Percentiles rank a stretch among this genome's conserved stretches.
These are phyloP conservation scores for Funneliformis mosseae DNA, from an alignment of 192 early-diverging fungal species.

Conservation along the genomic window DNA sequence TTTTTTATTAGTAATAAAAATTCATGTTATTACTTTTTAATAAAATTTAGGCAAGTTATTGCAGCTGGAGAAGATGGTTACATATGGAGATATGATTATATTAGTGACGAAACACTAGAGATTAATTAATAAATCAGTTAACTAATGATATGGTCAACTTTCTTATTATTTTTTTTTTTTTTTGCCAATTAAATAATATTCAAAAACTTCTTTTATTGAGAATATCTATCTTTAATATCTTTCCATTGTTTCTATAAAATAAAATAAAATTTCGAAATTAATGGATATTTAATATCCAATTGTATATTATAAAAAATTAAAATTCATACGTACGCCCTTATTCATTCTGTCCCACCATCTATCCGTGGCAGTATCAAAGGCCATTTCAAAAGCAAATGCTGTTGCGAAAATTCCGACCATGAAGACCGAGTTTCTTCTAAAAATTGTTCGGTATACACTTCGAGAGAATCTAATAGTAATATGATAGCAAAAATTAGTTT, in stretches of 20 bases:
- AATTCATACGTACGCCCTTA: constrained; percentile 66
- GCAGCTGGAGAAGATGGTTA: constrained; percentile 77
- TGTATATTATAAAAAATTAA: neutral
- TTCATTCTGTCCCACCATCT: constrained; percentile 71
- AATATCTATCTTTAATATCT: constrained; percentile 75
- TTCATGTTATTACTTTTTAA: neutral
- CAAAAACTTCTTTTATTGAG: neutral
- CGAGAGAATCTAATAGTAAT: constrained; percentile 39
- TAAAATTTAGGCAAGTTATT: constrained; percentile 57
- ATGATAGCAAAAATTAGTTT: neutral
- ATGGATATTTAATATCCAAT: neutral
- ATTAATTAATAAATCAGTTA: neutral
- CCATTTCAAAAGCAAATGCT: constrained; percentile 75
- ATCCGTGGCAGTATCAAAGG: constrained; percentile 63
- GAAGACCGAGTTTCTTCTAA: constrained; percentile 74
- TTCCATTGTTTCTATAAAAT: constrained; percentile 78
- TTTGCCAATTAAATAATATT: neutral
- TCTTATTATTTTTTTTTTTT: too few species aligned
- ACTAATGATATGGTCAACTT: neutral
- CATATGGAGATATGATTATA: constrained; percentile 84
- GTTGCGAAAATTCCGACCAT: constrained; percentile 65
- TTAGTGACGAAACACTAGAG: constrained; percentile 68
- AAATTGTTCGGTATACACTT: constrained; percentile 61
- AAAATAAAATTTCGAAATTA: neutral
- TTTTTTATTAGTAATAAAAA: neutral